Evolutionary conservation across 2,329 filamentous ascomycete genomes (phyloP).

Genomic region (Colletotrichum sp.): DNA sequence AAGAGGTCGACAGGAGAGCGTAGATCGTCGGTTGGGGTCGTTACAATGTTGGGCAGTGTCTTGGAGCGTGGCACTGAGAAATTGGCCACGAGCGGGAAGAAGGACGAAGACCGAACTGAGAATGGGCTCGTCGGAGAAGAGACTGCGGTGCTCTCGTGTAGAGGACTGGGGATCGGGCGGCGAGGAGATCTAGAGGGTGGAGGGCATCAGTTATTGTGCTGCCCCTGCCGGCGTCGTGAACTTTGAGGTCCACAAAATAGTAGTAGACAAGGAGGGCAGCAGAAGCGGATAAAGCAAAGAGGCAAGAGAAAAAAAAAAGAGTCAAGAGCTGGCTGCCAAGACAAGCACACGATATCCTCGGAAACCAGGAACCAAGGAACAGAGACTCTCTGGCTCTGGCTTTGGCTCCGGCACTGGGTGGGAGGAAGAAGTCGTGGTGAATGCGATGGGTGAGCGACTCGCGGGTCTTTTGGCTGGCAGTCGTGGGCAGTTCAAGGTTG

Average conservation of each 20-base stretch:
- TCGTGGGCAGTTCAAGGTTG: constrained; percentile 10
- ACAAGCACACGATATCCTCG: not conserved
- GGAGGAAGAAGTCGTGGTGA: not conserved
- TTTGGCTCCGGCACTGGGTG: not conserved
- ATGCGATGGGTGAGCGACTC: not conserved
- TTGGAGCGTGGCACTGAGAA: constrained; percentile 30
- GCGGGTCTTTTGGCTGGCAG: not conserved
- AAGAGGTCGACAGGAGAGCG: constrained; percentile 20
- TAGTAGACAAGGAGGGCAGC: not conserved
- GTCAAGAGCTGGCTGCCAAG: constrained; percentile 22
- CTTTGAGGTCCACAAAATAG: constrained; percentile 30
- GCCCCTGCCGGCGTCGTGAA: constrained; percentile 11
- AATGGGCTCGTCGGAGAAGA: constrained; percentile 47
- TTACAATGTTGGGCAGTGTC: constrained; percentile 34
- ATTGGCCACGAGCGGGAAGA: constrained; percentile 19
- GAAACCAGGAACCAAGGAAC: not conserved
- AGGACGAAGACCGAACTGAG: constrained; percentile 28
- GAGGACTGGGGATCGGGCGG: constrained; percentile 54
- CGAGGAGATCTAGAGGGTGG: constrained; percentile 48
- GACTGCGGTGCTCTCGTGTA: constrained; percentile 45
- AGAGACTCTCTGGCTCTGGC: not conserved
- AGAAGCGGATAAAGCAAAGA: constrained; percentile 12
- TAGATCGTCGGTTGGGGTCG: constrained; percentile 31
- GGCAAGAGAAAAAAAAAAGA: not conserved
- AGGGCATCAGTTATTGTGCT: constrained; percentile 24